Base-by-base conservation (phyloP, 192 early-diverging fungal genomes). In the Entomortierella beljakovae region DNA sequence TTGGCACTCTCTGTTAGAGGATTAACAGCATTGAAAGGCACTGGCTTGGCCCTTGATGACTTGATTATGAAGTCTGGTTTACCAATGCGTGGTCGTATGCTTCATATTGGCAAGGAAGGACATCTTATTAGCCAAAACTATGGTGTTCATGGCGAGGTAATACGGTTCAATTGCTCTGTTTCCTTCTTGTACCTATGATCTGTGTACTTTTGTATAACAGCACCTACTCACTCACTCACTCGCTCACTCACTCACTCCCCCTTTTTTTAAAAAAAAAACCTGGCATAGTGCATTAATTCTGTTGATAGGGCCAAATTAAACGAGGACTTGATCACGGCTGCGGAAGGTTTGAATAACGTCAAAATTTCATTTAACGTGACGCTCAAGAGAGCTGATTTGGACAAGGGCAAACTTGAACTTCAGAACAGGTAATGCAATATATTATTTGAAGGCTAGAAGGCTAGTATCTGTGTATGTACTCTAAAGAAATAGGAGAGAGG, bases 51-150 rank as follows among this genome's bases (percentile, higher is more conserved):
- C n/a, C 68, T 93, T 16, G 92, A 93, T 31, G 70, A 87, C 15
- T 75, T 82, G 8, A 88, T 98, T 43, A 70, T 95, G 68, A 79
- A 85, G 40, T 82, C 83, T 8, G 89, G 90, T 23, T 89, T 98
- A 23, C 97, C 96, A 2, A 98, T 99, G 96, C 88, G 89, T 48
- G 96, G 94, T 13, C 86, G 97, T 46, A 94, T 98, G 95, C 89
- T 99, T 31, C 97, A 99, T 72, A 53, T 89, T 13, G 87, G 82
- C 1, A 54, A 69, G 49, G 85, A 89, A 31, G 94, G 94, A 6
- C 71, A 80, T 49, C 92, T 91, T 64, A 76, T 82, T 33, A 92
- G 89, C 64, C 96, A 97, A 84, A 82, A 88, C 4, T 99, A 99
- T 84, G 94, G 94, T 65, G 86, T 95, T 61, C 90, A 92, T 84